Evolutionary conservation across 139 green algal species (phyloP), one percentile per base, ranked within the genome.

Genomic region (Volvox reticuliferus): DNA sequence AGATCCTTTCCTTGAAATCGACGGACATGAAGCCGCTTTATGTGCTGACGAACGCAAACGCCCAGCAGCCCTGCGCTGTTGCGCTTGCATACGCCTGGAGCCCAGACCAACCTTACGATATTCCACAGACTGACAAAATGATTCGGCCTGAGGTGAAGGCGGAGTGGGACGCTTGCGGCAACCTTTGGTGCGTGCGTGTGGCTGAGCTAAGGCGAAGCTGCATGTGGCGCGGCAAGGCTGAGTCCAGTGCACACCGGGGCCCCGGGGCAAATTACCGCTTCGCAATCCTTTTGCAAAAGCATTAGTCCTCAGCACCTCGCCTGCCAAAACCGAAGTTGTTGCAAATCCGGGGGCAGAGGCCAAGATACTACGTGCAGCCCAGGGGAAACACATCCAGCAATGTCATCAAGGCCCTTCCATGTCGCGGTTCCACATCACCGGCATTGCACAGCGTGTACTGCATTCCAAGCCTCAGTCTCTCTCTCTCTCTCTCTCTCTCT

Each of bases 41-140:
- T 50, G 37, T 21, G 14, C 69, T 73, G 37, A n/a, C 37, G 1
- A 17, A 28, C 26, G 82, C 1, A 28, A 28, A 14, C 16, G 0
- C 32, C 0, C 32, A 44, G 44, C 26, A 69, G 1, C 21, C 65
- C 65, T 73, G 36, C 14, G 84, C 69, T 19, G 68, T 19, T 12
- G 84, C 84, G 18, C 37, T 89, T 6, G 37, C 37, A 19, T 89
- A 82, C 69, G 5, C 2, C 28, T 82, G 84, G 84, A 37, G 37
- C 22, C 68, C 68, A 5, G 84, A 19, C 6, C 1, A 26, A 1
- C 9, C 13, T 12, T 89, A 35, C 28, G 12, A 30, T 30, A 55
- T 73, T 26, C 69, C 68, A 1, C 24, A 33, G 17, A 89, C 84
- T 0, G 84, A 89, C 28, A 44, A 44, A 1, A 73, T 89, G 37